Base-by-base conservation (phyloP, 2,329 filamentous ascomycete genomes). In the Colletotrichum falcatum region DNA sequence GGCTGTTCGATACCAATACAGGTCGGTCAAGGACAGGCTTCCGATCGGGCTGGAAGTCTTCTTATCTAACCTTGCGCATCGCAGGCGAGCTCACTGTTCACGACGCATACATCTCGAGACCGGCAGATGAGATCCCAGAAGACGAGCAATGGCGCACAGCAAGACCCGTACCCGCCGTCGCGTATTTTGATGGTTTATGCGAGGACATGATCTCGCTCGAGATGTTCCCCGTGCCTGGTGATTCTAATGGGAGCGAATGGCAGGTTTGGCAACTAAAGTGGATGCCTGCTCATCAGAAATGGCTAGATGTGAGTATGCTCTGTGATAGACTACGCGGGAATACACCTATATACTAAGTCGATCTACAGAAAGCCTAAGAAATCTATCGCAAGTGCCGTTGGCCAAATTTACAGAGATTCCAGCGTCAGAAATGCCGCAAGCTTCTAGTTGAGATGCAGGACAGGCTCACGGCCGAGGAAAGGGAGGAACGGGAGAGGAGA, bases 41-140 rank as follows among this genome's bases (percentile, higher is more conserved):
- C 8, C 18, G 8, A 30, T 14, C 16, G 20, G 51, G 51, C 54
- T 42, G 7, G 54, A 8, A 18, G 14, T 23, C 5, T 14, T 12
- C 33, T 56, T 39, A 18, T 56, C 51, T 56, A 39, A 56, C 5
- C 20, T n/a, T 56, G 7, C n/a, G 7, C 11, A 18, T 28, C 9
- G 35, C 23, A 56, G 60, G 48, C 3, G 35, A 62, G 18, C 28
- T 54, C 60, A 62, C 60, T 37, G 46, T 4, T 54, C 35, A 14
- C 11, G 26, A 62, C 26, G 23, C 26, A 37, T 23, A 53, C 18
- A 42, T 8, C 20, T 33, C 26, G 12, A n/a, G n/a, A 37, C 48
- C 20, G n/a, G 14, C 12, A 12, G 61, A 33, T 26, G 35, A 44
- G 61, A 54, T 63, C 33, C 61, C 7, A n/a, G 48, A 54, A 37